These are phyloP conservation scores for Trapa bicornis DNA, from an alignment of 345 rosid species.

Conservation along the genomic window DNA sequence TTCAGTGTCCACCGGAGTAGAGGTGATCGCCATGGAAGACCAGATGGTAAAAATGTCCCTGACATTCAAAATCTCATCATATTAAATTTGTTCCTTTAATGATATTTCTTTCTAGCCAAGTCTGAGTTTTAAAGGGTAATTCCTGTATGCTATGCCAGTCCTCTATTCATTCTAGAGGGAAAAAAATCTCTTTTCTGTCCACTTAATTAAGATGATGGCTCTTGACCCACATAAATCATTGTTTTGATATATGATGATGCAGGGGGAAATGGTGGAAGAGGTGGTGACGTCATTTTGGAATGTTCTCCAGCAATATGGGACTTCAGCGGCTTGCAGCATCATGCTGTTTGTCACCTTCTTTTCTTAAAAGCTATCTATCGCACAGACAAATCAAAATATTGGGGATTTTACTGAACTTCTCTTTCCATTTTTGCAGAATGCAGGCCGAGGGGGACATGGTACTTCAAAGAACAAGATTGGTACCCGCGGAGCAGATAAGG, in stretches of 20 bases:
- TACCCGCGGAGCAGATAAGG: slow-evolving; percentile 84
- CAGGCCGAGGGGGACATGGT: slow-evolving; percentile 69
- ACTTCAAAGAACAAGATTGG: slow-evolving; percentile 81
- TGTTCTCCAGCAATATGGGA: slow-evolving; percentile 84
- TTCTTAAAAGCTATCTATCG: not conserved
- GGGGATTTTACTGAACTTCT: not conserved
- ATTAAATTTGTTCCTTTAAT: not conserved
- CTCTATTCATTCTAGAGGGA: not conserved
- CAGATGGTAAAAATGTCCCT: slow-evolving; percentile 35
- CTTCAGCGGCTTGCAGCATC: slow-evolving; percentile 77
- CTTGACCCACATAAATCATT: not conserved
- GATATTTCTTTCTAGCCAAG: not conserved
- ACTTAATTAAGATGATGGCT: not conserved
- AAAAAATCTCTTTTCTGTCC: not conserved
- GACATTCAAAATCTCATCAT: not conserved
- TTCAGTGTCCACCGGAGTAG: slow-evolving; percentile 38
- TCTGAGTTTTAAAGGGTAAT: not conserved
- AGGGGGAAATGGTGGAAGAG: slow-evolving; percentile 98
- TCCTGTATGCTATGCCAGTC: not conserved
- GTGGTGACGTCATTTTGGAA: slow-evolving; percentile 86
- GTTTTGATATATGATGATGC: slow-evolving; percentile 13
- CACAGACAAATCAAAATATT: not conserved
- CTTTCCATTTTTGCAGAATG: slow-evolving; percentile 37
- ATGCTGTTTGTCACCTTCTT: slow-evolving; percentile 40
- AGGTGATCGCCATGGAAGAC: slow-evolving; percentile 33